A percentile compares a stretch with the other conserved stretches of the same genome.
phyloP scores from a whole-genome alignment of 1,284 basidiomycete species.

The Irpex sp. region DNA sequence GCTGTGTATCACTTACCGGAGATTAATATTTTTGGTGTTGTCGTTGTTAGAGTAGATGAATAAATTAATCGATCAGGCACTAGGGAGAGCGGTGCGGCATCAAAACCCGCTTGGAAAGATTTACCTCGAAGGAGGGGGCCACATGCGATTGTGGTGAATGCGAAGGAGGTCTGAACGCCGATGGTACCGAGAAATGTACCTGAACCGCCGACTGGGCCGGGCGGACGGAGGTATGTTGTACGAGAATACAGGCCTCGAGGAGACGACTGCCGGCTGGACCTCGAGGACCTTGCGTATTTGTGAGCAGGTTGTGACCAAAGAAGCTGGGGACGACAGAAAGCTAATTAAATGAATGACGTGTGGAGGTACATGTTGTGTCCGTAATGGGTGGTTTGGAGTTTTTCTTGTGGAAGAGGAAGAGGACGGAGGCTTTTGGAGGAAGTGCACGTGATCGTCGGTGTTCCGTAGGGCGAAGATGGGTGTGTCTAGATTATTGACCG shows the following conservation, averaged over 20 bases:
- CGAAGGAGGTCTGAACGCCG: neutral
- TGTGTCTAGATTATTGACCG: neutral
- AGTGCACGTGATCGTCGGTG: neutral
- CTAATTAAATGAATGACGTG: too few relatives aligned
- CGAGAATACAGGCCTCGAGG: neutral
- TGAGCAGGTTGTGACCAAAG: neutral
- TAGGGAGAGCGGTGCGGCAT: neutral
- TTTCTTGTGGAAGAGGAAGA: too few relatives aligned
- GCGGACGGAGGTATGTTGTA: neutral
- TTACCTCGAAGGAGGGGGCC: neutral
- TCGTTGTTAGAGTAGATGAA: neutral
- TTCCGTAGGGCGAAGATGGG: neutral
- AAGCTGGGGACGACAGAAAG: too few relatives aligned
- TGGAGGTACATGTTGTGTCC: too few relatives aligned
- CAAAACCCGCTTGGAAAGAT: neutral
- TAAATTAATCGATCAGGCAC: slow-evolving; percentile 1
- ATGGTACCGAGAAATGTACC: neutral
- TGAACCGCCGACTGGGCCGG: neutral
- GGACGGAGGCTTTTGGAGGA: neutral
- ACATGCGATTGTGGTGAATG: neutral
- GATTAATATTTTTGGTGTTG: neutral
- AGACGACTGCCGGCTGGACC: neutral
- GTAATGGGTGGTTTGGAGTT: too few relatives aligned
- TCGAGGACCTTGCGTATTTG: neutral
- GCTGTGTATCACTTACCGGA: neutral